Conservation (phyloP, 192 early-diverging fungal species). For the Podila clonocystis region DNA sequence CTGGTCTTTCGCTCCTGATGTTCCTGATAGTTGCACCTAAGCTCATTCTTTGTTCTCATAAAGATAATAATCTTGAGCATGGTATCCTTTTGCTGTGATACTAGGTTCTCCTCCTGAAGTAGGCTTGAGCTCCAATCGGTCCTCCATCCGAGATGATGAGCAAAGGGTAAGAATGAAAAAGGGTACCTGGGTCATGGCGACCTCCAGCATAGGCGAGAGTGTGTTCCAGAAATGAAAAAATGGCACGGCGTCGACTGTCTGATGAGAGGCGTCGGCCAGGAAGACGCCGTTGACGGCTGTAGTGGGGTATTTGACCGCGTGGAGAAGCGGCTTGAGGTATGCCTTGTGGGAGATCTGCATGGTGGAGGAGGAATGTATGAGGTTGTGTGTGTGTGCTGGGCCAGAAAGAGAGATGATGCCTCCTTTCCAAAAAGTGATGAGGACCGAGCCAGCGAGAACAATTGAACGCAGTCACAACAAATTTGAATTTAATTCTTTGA, state of each 20-base stretch:
- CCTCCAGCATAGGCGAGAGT: constrained; percentile 85
- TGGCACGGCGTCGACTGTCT: constrained; percentile 78
- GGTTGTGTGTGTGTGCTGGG: neutral
- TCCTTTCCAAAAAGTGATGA: too few relatives aligned
- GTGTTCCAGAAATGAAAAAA: constrained; percentile 85
- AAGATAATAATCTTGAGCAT: too few relatives aligned
- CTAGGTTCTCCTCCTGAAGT: too few relatives aligned
- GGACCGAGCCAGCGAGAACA: too few relatives aligned
- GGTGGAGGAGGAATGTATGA: neutral
- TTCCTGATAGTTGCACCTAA: too few relatives aligned
- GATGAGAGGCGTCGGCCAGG: constrained; percentile 54
- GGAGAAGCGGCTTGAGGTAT: constrained; percentile 80
- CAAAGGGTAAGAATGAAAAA: neutral
- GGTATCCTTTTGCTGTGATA: too few relatives aligned
- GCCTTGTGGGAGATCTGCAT: constrained; percentile 65
- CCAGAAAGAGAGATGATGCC: neutral
- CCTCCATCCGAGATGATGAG: too few relatives aligned
- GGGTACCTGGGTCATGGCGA: constrained; percentile 83
- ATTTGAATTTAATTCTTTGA: too few relatives aligned
- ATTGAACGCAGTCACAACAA: too few relatives aligned
- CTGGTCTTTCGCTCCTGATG: too few relatives aligned
- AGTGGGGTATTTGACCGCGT: constrained; percentile 86
- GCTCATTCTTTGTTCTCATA: too few relatives aligned
- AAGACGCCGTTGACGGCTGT: constrained; percentile 82
- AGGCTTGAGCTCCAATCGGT: too few relatives aligned